Evolutionary conservation across 176 grass and related monocot species (phyloP).

Genomic region (Avena atlantica): DNA sequence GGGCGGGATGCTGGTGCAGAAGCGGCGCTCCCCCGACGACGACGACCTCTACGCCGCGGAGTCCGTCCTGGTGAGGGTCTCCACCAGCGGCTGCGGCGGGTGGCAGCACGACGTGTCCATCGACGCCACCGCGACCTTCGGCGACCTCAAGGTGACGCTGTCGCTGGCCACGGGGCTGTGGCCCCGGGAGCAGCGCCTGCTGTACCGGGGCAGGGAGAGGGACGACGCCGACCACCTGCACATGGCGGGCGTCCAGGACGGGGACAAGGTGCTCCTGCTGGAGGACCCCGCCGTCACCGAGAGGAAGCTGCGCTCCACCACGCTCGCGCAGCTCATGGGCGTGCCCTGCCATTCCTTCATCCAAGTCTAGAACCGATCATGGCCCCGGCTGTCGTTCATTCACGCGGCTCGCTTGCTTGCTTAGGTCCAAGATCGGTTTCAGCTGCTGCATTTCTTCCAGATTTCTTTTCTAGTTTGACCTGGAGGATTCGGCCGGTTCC

Average conservation of each 20-base stretch:
- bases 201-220: conserved; percentile 86
- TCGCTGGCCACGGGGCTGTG: conserved; percentile 73
- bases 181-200: conserved; percentile 82
- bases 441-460: conserved; percentile 41
- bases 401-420: not conserved
- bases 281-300: conserved; percentile 93
- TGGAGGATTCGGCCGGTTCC: conserved; percentile 24
- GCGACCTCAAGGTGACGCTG: conserved; percentile 77
- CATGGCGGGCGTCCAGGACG: conserved; percentile 83
- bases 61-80: conserved; percentile 50
- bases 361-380: conserved; percentile 40
- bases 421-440: conserved; percentile 5
- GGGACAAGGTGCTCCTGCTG: conserved; percentile 87
- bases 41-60: conserved; percentile 40
- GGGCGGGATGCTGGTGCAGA: conserved; percentile 91
- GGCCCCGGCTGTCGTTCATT: not conserved
- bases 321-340: conserved; percentile 75
- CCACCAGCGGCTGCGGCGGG: conserved; percentile 46
- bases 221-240: conserved; percentile 84
- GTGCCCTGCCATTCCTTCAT: conserved; percentile 71
- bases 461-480: conserved; percentile 26
- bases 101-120: conserved; percentile 78
- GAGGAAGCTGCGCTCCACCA: conserved; percentile 78
- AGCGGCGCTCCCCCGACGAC: conserved; percentile 43
- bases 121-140: conserved; percentile 71